Percentiles rank a stretch among this genome's conserved stretches.
Conservation (phyloP, 148 eudicot genomes). For the Rhododendron simsii region DNA sequence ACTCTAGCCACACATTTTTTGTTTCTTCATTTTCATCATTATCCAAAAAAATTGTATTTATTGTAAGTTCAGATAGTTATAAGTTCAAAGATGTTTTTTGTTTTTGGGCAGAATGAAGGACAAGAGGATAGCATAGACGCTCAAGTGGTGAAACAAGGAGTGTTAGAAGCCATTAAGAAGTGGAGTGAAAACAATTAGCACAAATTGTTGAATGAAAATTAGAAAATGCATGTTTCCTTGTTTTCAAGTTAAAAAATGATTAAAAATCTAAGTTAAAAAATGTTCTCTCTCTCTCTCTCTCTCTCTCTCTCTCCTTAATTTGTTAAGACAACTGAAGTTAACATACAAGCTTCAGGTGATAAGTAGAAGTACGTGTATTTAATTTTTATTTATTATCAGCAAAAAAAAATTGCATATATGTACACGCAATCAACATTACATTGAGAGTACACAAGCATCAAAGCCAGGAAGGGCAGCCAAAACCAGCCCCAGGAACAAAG, state of each 20-base stretch:
- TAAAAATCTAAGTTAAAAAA: background rate
- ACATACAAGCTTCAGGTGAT: background rate
- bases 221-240: background rate
- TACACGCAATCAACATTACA: no score
- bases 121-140: constrained; percentile 53
- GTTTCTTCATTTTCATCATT: background rate
- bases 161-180: constrained; percentile 59
- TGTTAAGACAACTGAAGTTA: no score
- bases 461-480: no score
- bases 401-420: no score
- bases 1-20: background rate
- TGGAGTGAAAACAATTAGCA: constrained; percentile 46
- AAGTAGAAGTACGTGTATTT: no score
- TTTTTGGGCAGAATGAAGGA: constrained; percentile 30
- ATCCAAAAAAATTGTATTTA: background rate
- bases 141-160: constrained; percentile 53
- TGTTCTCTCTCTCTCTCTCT: background rate
- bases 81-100: background rate
- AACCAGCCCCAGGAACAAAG: background rate
- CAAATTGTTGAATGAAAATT: background rate
- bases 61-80: background rate
- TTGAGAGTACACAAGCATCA: no score
- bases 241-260: background rate
- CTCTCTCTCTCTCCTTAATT: no score
- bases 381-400: background rate